Percentiles rank a stretch among this genome's conserved stretches.
phyloP scores from a whole-genome alignment of 345 rosid species.

The Schrenkiella parvula region DNA sequence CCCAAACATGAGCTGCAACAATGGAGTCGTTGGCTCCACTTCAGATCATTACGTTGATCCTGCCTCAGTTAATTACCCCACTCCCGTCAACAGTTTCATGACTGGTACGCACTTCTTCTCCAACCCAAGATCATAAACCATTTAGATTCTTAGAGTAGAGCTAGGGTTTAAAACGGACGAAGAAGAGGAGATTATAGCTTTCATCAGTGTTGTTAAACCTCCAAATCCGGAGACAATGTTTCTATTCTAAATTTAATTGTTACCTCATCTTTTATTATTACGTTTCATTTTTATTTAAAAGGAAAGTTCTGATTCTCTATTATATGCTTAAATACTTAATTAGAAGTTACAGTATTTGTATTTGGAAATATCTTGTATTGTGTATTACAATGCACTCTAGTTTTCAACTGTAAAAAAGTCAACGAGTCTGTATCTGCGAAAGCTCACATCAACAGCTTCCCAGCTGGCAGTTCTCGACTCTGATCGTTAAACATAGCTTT shows the following conservation, averaged over 20 bases:
- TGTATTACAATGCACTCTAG: background rate
- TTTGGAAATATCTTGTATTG: background rate
- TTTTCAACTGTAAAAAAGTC: conserved; percentile 6
- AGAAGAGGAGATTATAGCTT: background rate
- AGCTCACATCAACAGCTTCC: conserved; percentile 22
- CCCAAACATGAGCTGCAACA: conserved; percentile 31
- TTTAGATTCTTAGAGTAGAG: conserved; percentile 12
- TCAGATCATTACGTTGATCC: conserved; percentile 28
- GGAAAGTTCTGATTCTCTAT: background rate
- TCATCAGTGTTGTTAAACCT: background rate
- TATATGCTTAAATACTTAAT: background rate
- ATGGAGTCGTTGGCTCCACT: conserved; percentile 32
- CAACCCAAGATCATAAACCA: conserved; percentile 59
- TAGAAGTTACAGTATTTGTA: background rate
- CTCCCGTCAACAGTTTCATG: conserved; percentile 66
- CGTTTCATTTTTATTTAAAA: background rate
- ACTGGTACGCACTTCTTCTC: conserved; percentile 93
- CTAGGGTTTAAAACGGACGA: background rate
- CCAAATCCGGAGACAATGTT: background rate
- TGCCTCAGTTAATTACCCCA: conserved; percentile 43
- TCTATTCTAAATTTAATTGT: background rate
- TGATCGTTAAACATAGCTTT: conserved; percentile 18
- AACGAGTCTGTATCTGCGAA: conserved; percentile 26
- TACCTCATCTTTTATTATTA: background rate
- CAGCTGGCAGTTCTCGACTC: conserved; percentile 25